phyloP scores from a whole-genome alignment of 192 early-diverging fungal genomes.

The Backusella luteola region DNA sequence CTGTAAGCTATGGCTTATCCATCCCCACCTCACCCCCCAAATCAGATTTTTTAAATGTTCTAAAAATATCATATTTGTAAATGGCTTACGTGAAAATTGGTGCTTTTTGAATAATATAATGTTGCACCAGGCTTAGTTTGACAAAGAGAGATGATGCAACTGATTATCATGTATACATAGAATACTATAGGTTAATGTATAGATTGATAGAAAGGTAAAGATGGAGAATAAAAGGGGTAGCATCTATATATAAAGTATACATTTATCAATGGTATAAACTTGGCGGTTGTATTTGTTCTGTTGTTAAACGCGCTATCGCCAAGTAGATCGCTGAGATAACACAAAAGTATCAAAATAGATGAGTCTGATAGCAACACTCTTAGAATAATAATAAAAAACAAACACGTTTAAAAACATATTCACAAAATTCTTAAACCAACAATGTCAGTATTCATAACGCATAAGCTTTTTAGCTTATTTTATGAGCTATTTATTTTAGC shows the following conservation, averaged over 20 bases:
- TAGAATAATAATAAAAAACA: neutral
- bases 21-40: neutral
- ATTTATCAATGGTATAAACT: neutral
- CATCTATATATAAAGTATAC: neutral
- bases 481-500: neutral
- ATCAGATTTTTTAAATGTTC: neutral
- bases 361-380: neutral
- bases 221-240: neutral
- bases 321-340: neutral
- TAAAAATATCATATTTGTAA: slow-evolving; percentile 1
- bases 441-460: neutral
- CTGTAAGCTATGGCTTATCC: neutral
- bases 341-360: neutral
- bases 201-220: neutral
- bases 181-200: too few relatives aligned
- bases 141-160: neutral
- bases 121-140: neutral
- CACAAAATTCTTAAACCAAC: neutral
- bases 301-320: neutral
- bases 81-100: neutral
- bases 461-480: too few relatives aligned
- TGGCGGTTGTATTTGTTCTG: neutral
- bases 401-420: neutral
- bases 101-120: neutral
- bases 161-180: neutral